These are phyloP conservation scores for Gossypium longicalyx DNA, from an alignment of 345 rosid genomes.

Conservation along the genomic window DNA sequence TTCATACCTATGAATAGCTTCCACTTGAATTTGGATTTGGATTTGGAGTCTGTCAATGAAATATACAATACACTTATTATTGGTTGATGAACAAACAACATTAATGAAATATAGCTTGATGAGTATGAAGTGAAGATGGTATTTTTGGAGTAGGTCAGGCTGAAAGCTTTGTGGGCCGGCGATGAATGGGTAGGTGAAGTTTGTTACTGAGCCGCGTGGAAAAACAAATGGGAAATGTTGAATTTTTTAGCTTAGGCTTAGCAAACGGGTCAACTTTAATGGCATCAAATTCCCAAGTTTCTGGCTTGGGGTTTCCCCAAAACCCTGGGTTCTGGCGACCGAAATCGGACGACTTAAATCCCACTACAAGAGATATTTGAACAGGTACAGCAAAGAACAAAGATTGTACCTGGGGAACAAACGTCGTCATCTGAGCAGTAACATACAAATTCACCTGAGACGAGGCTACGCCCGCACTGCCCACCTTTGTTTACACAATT, in stretches of 20 bases:
- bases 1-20: too few species aligned
- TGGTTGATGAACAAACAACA: too few species aligned
- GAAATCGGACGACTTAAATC: neutral
- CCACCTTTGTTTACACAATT: conserved; percentile 17
- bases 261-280: neutral
- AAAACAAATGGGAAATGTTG: neutral
- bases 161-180: neutral
- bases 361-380: neutral
- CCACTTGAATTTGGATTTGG: too few species aligned
- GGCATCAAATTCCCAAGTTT: neutral
- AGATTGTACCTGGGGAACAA: conserved; percentile 9
- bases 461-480: conserved; percentile 11
- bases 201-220: too few species aligned
- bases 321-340: too few species aligned
- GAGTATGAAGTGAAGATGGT: too few species aligned
- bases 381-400: neutral
- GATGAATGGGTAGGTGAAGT: neutral
- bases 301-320: neutral
- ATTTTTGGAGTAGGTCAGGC: too few species aligned
- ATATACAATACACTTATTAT: too few species aligned
- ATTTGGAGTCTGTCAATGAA: too few species aligned
- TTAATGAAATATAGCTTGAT: too few species aligned
- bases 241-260: neutral
- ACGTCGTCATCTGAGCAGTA: neutral
- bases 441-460: neutral